These are phyloP conservation scores for Komagataella ulmi DNA, from an alignment of 805 yeast species.

Conservation along the genomic window DNA sequence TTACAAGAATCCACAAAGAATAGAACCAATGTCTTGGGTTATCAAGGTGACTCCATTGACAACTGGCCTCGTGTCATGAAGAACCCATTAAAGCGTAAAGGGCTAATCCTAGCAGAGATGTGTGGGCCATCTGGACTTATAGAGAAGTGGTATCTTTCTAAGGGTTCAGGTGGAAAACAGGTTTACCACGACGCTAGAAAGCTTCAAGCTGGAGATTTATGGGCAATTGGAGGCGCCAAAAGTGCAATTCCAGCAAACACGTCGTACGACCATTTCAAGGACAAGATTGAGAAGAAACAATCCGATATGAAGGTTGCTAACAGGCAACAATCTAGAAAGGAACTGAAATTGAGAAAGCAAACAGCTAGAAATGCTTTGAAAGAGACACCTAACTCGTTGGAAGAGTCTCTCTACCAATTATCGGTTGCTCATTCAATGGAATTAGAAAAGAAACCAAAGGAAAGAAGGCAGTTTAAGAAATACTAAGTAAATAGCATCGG, in stretches of 20 bases:
- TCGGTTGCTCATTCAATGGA: not conserved
- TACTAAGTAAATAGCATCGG: not conserved
- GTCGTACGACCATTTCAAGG: constrained; percentile 16
- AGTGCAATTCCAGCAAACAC: constrained; percentile 25
- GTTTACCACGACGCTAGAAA: constrained; percentile 87
- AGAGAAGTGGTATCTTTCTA: constrained; percentile 82
- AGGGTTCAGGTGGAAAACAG: constrained; percentile 49
- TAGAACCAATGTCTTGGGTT: constrained; percentile 9
- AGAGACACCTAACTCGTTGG: not conserved
- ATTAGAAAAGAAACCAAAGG: not conserved
- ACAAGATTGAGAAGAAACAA: constrained; percentile 18
- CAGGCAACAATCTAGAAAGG: not conserved
- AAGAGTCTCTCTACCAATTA: not conserved
- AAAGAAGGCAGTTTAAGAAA: not conserved
- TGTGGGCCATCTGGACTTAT: constrained; percentile 71
- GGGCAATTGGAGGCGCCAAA: constrained; percentile 60
- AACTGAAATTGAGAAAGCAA: not conserved
- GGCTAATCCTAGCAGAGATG: constrained; percentile 67
- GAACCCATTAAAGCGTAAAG: constrained; percentile 65
- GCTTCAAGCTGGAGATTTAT: constrained; percentile 69
- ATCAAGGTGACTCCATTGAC: constrained; percentile 11
- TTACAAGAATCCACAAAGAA: constrained; percentile 17
- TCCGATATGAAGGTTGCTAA: not conserved
- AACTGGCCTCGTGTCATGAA: constrained; percentile 66
- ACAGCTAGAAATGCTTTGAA: not conserved